Evolutionary conservation across 352 stramenopile species (phyloP), one percentile per base, ranked within the genome.

Genomic region (Pythium rishiriense): DNA sequence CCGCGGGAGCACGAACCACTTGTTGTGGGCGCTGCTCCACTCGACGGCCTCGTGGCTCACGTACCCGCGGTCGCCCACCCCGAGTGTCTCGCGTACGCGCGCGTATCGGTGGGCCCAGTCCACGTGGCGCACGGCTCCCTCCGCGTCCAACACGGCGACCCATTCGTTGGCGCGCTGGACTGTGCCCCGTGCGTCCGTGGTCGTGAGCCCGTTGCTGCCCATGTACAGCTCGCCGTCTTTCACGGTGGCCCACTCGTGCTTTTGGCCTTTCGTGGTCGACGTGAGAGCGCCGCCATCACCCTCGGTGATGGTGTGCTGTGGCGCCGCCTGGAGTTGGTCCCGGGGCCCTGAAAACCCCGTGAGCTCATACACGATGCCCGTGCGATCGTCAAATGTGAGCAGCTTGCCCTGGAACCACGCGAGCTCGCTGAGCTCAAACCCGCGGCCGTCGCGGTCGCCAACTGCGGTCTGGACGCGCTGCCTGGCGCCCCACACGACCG

Each of bases 241-340:
- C 58, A 99, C 94, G 0, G 97, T 99, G 4, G 96, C 93, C 98
- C 98, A 99, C 80, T 99, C 98, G 77, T 96, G 97, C 74, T 99
- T 99, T 86, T 99, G 98, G 17, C 97, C 97, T 79, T 99, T n/a
- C n/a, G n/a, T n/a, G n/a, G n/a, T n/a, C n/a, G n/a, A n/a, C n/a
- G n/a, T 99, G 54, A 96, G 88, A 17, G 93, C 94, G 28, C 97
- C 72, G 8, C 97, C 97, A 56, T 98, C 87, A 59, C 97, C 97
- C 77, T 99, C 97, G 76, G 98, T 99, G 53, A 99, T 79, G 54
- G 99, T 98, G 69, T 98, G 94, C 66, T 96, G 78, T 15, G 97
- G 96, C 49, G 98, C 90, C 28, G 92, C 91, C 59, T 94, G 72
- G n/a, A 94, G 68, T 0, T 71, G 69, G 66, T 94, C 91, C 10